Percentiles rank a stretch among this genome's conserved stretches.
Conservation (phyloP, 2,329 filamentous ascomycete genomes). For the Stemphylium beticola region DNA sequence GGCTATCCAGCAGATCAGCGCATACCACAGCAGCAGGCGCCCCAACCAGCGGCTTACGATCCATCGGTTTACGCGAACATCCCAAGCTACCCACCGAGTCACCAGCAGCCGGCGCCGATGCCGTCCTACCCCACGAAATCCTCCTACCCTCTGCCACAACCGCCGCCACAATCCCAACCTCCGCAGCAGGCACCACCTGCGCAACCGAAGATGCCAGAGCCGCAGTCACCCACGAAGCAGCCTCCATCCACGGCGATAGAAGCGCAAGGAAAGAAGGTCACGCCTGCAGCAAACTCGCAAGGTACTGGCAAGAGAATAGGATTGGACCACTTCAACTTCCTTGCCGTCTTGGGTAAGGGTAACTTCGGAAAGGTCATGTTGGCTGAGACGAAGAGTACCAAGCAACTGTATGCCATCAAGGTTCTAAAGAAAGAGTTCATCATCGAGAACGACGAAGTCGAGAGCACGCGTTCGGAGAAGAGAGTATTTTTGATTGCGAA, state of each 20-base stretch:
- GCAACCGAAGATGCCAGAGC: constrained; percentile 43
- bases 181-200: constrained; percentile 57
- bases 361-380: constrained; percentile 99
- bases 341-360: constrained; percentile 96
- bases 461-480: constrained; percentile 97
- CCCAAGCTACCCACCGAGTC: constrained; percentile 42
- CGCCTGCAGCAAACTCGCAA: constrained; percentile 70
- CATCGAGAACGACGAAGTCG: constrained; percentile 98
- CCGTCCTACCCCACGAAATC: constrained; percentile 45
- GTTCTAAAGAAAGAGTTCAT: constrained; percentile 99
- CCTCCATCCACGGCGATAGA: constrained; percentile 42
- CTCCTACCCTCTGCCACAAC: constrained; percentile 44
- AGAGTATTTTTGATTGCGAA: constrained; percentile 96
- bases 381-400: constrained; percentile 91
- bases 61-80: constrained; percentile 73
- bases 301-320: constrained; percentile 87
- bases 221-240: constrained; percentile 39
- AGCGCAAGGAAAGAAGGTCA: constrained; percentile 59
- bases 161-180: constrained; percentile 58
- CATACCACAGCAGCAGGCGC: constrained; percentile 51
- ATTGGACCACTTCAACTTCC: constrained; percentile 98
- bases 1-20: constrained; percentile 51
- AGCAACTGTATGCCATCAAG: constrained; percentile 96
- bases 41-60: constrained; percentile 71
- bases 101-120: constrained; percentile 42